Conservation (phyloP, 2,329 filamentous ascomycete species). For the Verticillium tricorpus region DNA sequence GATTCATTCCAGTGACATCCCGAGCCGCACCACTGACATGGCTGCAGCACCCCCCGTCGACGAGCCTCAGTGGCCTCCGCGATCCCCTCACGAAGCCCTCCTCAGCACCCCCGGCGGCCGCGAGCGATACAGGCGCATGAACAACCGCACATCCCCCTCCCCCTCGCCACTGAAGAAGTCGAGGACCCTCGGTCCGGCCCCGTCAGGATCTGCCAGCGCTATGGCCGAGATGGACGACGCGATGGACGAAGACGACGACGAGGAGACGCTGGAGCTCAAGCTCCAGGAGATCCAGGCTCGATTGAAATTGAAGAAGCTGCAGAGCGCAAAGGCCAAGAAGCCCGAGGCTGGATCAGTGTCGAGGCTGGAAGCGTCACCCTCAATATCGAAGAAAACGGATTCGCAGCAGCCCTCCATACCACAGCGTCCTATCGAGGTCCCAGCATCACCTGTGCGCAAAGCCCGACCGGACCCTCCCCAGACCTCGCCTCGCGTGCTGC, state of each 20-base stretch:
- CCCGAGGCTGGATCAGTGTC: slow-evolving; percentile 1
- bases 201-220: slow-evolving; percentile 12
- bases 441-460: slow-evolving; percentile 66
- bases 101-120: slow-evolving; percentile 72
- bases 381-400: slow-evolving; percentile 18
- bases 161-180: slow-evolving; percentile 58
- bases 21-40: neutral
- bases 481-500: slow-evolving; percentile 70
- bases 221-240: slow-evolving; percentile 26
- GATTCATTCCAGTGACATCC: neutral
- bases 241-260: slow-evolving; percentile 69
- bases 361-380: neutral
- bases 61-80: slow-evolving; percentile 60
- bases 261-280: slow-evolving; percentile 83
- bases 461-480: slow-evolving; percentile 41
- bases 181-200: slow-evolving; percentile 21
- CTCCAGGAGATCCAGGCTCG: slow-evolving; percentile 85
- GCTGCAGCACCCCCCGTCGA: slow-evolving; percentile 19
- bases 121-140: slow-evolving; percentile 65
- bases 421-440: slow-evolving; percentile 58
- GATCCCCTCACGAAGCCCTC: slow-evolving; percentile 61
- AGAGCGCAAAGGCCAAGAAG: slow-evolving; percentile 51
- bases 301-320: slow-evolving; percentile 80
- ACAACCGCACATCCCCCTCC: slow-evolving; percentile 62
- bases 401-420: slow-evolving; percentile 10